Evolutionary conservation across 768 basidiomycete genomes (phyloP).

Genomic region (Kockovaella imperatae): DNA sequence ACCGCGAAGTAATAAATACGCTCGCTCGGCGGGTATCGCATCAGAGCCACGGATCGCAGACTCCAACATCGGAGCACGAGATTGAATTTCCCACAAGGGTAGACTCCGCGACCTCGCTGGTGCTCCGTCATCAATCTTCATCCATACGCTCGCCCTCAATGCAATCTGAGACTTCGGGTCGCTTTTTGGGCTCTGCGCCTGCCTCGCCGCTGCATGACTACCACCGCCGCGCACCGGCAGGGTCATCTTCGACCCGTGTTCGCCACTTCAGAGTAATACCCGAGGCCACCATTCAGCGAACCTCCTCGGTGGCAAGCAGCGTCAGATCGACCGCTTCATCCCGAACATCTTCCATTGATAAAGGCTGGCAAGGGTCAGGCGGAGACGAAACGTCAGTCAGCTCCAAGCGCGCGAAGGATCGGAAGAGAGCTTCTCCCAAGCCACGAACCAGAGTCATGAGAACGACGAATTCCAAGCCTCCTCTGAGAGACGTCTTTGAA

Average conservation of each 20-base stretch:
- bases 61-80: constrained; percentile 72
- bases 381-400: constrained; percentile 50
- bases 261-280: constrained; percentile 49
- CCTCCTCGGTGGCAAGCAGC: constrained; percentile 70
- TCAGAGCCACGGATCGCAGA: constrained; percentile 65
- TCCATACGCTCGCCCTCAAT: constrained; percentile 82
- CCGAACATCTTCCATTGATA: constrained; percentile 58
- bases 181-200: constrained; percentile 50
- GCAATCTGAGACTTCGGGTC: constrained; percentile 59
- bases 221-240: constrained; percentile 71
- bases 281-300: constrained; percentile 48
- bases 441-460: constrained; percentile 49
- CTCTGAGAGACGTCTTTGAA: constrained; percentile 44
- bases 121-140: constrained; percentile 52
- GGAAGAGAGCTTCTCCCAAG: constrained; percentile 2
- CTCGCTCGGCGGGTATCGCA: constrained; percentile 50
- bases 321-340: constrained; percentile 60
- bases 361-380: background rate
- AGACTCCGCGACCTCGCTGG: too few relatives aligned
- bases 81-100: constrained; percentile 1
- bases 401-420: background rate
- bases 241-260: constrained; percentile 55
- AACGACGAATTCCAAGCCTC: constrained; percentile 39
- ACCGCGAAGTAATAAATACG: constrained; percentile 44
- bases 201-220: constrained; percentile 69